Base-by-base conservation (phyloP, 2,329 filamentous ascomycete species). In the Fusarium oxysporum region DNA sequence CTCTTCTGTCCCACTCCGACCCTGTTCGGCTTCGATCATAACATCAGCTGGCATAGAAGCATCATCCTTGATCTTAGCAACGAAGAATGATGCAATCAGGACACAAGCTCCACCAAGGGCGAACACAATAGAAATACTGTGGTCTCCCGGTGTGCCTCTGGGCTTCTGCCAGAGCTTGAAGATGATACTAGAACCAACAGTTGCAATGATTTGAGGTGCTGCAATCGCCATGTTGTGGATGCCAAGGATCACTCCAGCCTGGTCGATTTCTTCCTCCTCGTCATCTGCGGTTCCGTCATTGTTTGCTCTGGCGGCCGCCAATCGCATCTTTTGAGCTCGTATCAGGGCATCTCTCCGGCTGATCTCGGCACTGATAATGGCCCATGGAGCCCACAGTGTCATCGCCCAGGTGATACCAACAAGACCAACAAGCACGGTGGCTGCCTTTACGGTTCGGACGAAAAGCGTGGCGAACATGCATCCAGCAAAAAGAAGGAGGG, bases 141-240 rank as follows among this genome's bases (percentile, higher is more conserved):
- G 90, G 82, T 98, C 96, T 38, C 94, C 95, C 0, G 94, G 92
- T 8, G 88, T 89, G 8, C 95, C 95, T 71, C 96, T 88, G 1
- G 94, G 94, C 82, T 97, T 97, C 83, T 98, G 95, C 77, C 96
- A 88, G 44, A 92, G 84, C 78, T 90, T 92, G 85, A 98, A 98
- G 70, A 98, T 93, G 67, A 92, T 85, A 78, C 92, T 95, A 67
- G 93, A 96, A 30, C 93, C 90, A 33, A 98, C 84, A 10, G 95
- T 98, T 16, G 96, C 95, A 61, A 98, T 88, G 68, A 98, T 95
- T 80, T 98, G 96, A 3, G 96, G 96, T 9, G 94, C 91, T 2
- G 95, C 94, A 75, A 98, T 93, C 21, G 95, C 92, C 83, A 98
- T 96, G 81, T 98, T 98, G 85, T 98, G 96, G 61, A 98, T 95